Base-by-base conservation (phyloP, 495 filamentous ascomycete genomes). In the Pyrenula massariospora region DNA sequence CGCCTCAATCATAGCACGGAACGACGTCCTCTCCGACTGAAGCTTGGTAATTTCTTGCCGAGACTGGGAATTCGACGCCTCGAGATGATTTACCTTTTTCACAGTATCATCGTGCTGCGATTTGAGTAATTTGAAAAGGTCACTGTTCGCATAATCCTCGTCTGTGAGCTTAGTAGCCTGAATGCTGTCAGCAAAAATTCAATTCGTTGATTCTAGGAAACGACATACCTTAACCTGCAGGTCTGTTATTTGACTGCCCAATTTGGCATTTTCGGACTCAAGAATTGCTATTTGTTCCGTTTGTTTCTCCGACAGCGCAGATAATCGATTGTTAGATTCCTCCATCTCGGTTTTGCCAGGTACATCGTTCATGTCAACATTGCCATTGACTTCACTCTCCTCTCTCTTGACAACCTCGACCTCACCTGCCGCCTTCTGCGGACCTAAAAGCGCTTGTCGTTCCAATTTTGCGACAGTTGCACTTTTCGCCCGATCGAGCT, bases 31-130 rank as follows among this genome's bases (percentile, higher is more conserved):
- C 69, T 97, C 93, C 1, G 87, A 82, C 56, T 91, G 87, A 54
- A 87, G 72, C 63, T 87, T 93, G 66, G 90, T 83, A 1, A 87
- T 86, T 60, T 93, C 89, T 65, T 95, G 87, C 11, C 85, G 84
- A 24, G 96, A 73, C 60, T 91, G 84, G 50, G 85, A 84, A 64
- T 96, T 95, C 15, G 83, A 86, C 12, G 91, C 90, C 68, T 97
- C 91, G 5, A 96, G 70, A 63, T 95, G 81, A 65, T 97, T 97
- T 66, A 96, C 82, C 10, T 90, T 84, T 63, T 87, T 89, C 55
- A 96, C 87, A 19, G 94, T 82, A 65, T 96, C 94, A 58, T 96
- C 91, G 62, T 95, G 86, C 61, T 95, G 89, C 24, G 80, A 81
- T 70, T 89, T 94, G 57, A 96, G 78, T 58, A 84, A 79, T 67